Evolutionary conservation across 2,329 filamentous ascomycete species (phyloP).

Genomic region (Fusarium gaditjirri): DNA sequence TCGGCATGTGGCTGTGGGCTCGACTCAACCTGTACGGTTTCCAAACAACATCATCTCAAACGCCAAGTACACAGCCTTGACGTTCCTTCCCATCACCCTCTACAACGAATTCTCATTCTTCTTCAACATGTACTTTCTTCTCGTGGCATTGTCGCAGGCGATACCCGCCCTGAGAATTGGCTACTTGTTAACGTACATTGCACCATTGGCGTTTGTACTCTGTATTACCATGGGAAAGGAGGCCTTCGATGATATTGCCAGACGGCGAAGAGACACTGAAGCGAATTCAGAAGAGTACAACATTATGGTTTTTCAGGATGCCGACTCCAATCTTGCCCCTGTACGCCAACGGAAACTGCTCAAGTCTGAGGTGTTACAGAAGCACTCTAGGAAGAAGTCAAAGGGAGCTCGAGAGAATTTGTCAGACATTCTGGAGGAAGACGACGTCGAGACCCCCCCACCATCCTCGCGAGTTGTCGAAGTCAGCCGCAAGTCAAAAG

Average conservation of each 20-base stretch:
- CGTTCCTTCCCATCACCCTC: constrained; percentile 90
- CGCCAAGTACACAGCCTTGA: constrained; percentile 96
- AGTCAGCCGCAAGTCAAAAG: constrained; percentile 81
- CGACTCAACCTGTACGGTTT: constrained; percentile 77
- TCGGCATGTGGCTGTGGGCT: constrained; percentile 80
- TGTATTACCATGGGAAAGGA: constrained; percentile 95
- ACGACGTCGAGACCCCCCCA: constrained; percentile 52
- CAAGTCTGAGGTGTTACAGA: constrained; percentile 55
- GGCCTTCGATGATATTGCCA: constrained; percentile 89
- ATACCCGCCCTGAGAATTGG: constrained; percentile 91
- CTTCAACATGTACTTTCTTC: constrained; percentile 98
- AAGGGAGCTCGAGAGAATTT: constrained; percentile 52
- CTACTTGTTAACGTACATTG: constrained; percentile 94
- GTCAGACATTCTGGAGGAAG: constrained; percentile 76
- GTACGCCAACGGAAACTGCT: constrained; percentile 53
- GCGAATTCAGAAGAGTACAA: constrained; percentile 93
- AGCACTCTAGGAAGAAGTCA: constrained; percentile 46
- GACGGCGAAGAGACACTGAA: constrained; percentile 87
- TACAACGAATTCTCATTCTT: constrained; percentile 99
- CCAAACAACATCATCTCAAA: constrained; percentile 94
- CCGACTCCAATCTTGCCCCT: constrained; percentile 52
- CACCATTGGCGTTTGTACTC: constrained; percentile 90
- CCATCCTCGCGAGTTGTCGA: constrained; percentile 69
- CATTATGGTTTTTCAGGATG: constrained; percentile 76
- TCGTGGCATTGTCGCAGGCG: constrained; percentile 93